Base-by-base conservation (phyloP, 2,329 filamentous ascomycete genomes). In the Colletotrichum sidae region DNA sequence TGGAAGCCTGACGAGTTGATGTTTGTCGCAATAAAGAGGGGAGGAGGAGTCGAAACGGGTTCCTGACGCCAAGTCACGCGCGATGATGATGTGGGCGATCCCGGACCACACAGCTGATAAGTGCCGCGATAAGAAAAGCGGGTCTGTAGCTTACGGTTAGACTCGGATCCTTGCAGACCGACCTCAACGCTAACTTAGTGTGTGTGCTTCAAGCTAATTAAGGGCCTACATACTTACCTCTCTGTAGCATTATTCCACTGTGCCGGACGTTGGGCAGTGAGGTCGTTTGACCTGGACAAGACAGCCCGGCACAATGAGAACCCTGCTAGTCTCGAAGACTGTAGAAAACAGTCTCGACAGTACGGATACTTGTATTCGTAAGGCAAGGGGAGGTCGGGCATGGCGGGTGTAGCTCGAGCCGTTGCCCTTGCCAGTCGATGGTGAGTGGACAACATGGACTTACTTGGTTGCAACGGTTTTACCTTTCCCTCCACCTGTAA, bases 41-140 rank as follows among this genome's bases (percentile, higher is more conserved):
- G 64, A 65, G 59, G 54, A 57, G 53, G 38, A 60, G 57, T 63
- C 49, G 49, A 50, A 52, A 65, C 60, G 64, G 60, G 54, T 65
- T 67, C 60, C 60, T 67, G 64, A 51, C 60, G 64, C 60, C 64
- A 67, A 67, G 64, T 67, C 64, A 67, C 64, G 64, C 60, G 60
- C 64, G 61, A 60, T 67, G 64, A 65, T 67, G 64, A 67, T 65
- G 64, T 67, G 64, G 64, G 64, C 62, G 62, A 66, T 62, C 58
- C 63, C 58, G 63, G 63, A 57, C 58, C 58, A 49, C 39, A 25
- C 25, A 25, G 25, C 25, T 25, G 25, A 49, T 25, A 33, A 49
- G 45, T 49, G 13, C 15, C 10, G 45, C 45, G 45, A 49, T 49
- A 49, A 33, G 17, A 13, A 15, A n/a, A 44, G 50, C 55, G 49